phyloP scores from a whole-genome alignment of 495 filamentous ascomycete species.

The Apiosordaria backusii region DNA sequence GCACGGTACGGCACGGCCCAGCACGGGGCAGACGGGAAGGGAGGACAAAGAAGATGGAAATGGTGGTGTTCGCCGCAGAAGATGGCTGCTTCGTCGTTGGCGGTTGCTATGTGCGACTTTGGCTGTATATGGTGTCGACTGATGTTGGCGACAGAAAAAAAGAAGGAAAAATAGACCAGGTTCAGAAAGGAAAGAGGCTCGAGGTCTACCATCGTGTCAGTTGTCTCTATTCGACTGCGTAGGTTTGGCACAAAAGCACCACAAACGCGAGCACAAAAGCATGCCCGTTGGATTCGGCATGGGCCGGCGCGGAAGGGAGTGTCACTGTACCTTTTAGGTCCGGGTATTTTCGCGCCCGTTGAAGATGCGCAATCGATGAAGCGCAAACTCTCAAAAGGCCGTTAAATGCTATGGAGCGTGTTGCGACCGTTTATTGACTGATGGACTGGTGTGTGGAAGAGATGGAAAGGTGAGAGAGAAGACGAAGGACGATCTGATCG shows the following conservation, averaged over 20 bases:
- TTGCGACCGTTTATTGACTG: background rate
- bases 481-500: background rate
- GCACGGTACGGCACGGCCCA: slow-evolving; percentile 9
- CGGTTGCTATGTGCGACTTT: background rate
- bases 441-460: background rate
- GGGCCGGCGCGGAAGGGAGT: slow-evolving; percentile 10
- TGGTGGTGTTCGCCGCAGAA: background rate
- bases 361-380: background rate
- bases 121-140: background rate
- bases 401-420: background rate
- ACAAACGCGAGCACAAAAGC: background rate
- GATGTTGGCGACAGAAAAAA: background rate
- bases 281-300: slow-evolving; percentile 10
- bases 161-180: background rate
- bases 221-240: background rate
- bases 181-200: background rate
- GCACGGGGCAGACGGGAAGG: slow-evolving; percentile 1
- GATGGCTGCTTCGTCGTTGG: background rate
- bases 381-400: background rate
- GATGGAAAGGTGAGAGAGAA: background rate
- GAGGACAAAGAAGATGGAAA: background rate
- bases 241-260: background rate
- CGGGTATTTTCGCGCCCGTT: background rate
- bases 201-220: background rate
- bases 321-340: slow-evolving; percentile 4